Conservation (phyloP, 352 stramenopile genomes). For the Phytophthora ohioensis region DNA sequence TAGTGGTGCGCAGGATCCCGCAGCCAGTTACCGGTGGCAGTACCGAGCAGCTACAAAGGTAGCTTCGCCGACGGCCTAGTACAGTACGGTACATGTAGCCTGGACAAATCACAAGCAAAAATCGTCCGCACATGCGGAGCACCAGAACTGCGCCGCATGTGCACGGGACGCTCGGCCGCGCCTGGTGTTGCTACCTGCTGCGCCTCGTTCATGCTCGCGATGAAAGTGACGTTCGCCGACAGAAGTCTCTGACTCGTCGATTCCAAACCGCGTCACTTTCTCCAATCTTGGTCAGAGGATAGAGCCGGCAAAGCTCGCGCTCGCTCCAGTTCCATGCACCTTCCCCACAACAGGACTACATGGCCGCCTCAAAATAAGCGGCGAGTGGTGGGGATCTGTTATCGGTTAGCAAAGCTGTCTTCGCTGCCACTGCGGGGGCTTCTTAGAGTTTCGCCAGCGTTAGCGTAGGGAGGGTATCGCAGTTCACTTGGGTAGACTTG, state of each 20-base stretch:
- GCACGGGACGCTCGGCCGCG: too few relatives aligned
- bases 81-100: too few relatives aligned
- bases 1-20: too few relatives aligned
- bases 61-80: too few relatives aligned
- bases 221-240: conserved; percentile 19
- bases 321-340: background rate
- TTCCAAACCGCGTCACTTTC: conserved; percentile 14
- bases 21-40: too few relatives aligned
- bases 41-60: too few relatives aligned
- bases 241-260: conserved; percentile 22
- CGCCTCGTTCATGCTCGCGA: conserved; percentile 20
- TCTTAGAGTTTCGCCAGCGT: too few relatives aligned
- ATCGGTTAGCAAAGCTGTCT: background rate
- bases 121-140: conserved; percentile 14
- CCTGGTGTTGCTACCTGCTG: background rate
- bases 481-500: background rate
- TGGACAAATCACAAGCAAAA: conserved; percentile 12
- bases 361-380: background rate
- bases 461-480: background rate
- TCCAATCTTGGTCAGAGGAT: conserved; percentile 7
- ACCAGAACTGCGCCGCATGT: conserved; percentile 11
- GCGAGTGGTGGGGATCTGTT: background rate
- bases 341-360: conserved; percentile 12
- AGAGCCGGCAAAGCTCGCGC: background rate
- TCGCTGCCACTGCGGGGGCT: background rate